phyloP scores from a whole-genome alignment of 257 asterid species.

The Leonotis leonurus region DNA sequence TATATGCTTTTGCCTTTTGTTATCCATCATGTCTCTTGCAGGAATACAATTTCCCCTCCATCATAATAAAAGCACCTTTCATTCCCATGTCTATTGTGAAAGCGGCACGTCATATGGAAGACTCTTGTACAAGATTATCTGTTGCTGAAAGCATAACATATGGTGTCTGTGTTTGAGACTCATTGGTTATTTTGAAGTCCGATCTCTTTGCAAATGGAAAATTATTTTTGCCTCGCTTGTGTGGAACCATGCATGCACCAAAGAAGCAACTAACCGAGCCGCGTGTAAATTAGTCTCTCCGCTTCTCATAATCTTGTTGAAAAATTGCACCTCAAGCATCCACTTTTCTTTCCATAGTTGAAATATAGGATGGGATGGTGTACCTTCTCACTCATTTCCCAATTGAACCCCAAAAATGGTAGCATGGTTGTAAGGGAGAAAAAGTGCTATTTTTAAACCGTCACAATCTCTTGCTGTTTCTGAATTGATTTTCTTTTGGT shows the following conservation, averaged over 20 bases:
- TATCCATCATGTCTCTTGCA: constrained; percentile 5
- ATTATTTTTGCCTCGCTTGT: constrained; percentile 34
- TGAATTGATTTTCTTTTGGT: constrained; percentile 27
- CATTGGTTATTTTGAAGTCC: constrained; percentile 23
- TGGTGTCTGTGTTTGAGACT: neutral
- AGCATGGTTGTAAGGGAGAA: constrained; percentile 14
- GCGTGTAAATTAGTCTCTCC: constrained; percentile 21
- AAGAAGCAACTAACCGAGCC: constrained; percentile 31
- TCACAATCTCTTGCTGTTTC: constrained; percentile 24
- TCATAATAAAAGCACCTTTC: neutral
- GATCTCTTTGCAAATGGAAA: constrained; percentile 21
- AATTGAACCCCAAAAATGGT: constrained; percentile 26
- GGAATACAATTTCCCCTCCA: neutral
- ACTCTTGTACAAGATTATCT: neutral
- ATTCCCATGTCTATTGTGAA: neutral
- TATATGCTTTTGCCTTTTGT: neutral
- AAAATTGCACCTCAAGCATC: constrained; percentile 49
- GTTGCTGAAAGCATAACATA: neutral
- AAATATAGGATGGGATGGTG: constrained; percentile 39
- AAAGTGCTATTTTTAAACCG: constrained; percentile 16
- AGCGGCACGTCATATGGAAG: neutral
- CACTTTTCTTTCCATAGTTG: constrained; percentile 16
- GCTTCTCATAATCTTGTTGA: constrained; percentile 27
- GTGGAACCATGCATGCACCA: constrained; percentile 69
- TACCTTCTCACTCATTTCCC: constrained; percentile 33